Conservation (phyloP, 495 filamentous ascomycete genomes). For the Opeltia flavorubescens region DNA sequence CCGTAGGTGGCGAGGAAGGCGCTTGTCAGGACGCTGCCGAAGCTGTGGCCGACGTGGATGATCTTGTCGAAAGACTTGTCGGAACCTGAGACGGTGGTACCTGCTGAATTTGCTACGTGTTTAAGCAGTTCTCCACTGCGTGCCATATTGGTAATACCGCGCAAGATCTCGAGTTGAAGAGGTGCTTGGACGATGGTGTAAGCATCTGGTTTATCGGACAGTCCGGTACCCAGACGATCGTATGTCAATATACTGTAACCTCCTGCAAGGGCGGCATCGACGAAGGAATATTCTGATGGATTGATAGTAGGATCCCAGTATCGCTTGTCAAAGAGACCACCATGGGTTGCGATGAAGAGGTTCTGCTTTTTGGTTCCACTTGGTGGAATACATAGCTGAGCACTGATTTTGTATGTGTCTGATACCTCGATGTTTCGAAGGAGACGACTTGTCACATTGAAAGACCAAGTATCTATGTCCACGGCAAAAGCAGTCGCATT, state of each 20-base stretch:
- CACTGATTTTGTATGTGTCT: constrained; percentile 3
- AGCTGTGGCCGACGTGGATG: constrained; percentile 33
- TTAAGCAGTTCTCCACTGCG: constrained; percentile 15
- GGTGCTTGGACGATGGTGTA: constrained; percentile 22
- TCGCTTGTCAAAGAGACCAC: constrained; percentile 34
- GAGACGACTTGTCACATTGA: neutral
- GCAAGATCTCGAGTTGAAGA: constrained; percentile 22
- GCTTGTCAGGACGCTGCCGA: constrained; percentile 33
- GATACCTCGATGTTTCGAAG: constrained; percentile 3
- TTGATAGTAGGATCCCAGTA: constrained; percentile 39
- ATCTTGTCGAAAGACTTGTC: constrained; percentile 19
- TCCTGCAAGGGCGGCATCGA: constrained; percentile 19
- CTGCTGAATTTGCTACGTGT: neutral
- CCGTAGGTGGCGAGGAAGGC: constrained; percentile 14
- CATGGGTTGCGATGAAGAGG: constrained; percentile 38
- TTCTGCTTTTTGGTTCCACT: neutral
- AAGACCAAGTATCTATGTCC: constrained; percentile 1
- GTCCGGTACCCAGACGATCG: constrained; percentile 27
- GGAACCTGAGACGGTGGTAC: neutral
- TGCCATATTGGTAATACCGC: constrained; percentile 19
- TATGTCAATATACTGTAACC: constrained; percentile 28
- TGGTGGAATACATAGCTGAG: constrained; percentile 3
- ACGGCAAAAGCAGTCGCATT: constrained; percentile 1
- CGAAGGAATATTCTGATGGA: constrained; percentile 32
- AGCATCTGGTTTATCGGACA: constrained; percentile 22